phyloP scores from a whole-genome alignment of 73 alveolate species.

The Tetrahymena malaccensis region DNA sequence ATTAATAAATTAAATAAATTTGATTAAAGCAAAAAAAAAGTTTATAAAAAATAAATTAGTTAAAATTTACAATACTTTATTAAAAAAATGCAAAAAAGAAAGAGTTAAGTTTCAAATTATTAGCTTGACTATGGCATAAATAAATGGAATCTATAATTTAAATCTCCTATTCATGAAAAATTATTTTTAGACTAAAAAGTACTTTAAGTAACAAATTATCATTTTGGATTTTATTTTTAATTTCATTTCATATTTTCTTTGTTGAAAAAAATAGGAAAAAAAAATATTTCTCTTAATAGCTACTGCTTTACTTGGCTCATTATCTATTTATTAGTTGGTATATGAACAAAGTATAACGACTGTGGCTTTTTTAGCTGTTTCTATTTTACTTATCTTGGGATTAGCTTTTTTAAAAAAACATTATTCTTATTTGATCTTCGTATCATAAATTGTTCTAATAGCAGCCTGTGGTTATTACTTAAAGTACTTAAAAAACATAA shows the following conservation, averaged over 20 bases:
- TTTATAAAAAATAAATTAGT: not conserved
- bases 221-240: not conserved
- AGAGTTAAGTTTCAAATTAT: not conserved
- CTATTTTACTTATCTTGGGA: not conserved
- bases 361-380: not conserved
- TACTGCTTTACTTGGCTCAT: not conserved
- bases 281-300: not conserved
- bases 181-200: not conserved
- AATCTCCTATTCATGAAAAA: not conserved
- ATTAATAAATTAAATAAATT: no score
- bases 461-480: not conserved
- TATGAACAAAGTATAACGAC: not conserved
- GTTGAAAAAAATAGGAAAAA: not conserved
- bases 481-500: not conserved
- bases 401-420: not conserved
- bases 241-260: not conserved
- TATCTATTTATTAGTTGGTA: not conserved
- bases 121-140: not conserved
- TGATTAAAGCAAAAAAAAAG: no score
- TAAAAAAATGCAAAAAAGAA: not conserved
- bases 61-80: no score
- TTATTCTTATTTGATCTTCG: not conserved
- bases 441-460: not conserved
- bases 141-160: not conserved
- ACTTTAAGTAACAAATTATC: not conserved